These are phyloP conservation scores for Digitaria exilis DNA, from an alignment of 202 grass and related monocot species.

Conservation along the genomic window DNA sequence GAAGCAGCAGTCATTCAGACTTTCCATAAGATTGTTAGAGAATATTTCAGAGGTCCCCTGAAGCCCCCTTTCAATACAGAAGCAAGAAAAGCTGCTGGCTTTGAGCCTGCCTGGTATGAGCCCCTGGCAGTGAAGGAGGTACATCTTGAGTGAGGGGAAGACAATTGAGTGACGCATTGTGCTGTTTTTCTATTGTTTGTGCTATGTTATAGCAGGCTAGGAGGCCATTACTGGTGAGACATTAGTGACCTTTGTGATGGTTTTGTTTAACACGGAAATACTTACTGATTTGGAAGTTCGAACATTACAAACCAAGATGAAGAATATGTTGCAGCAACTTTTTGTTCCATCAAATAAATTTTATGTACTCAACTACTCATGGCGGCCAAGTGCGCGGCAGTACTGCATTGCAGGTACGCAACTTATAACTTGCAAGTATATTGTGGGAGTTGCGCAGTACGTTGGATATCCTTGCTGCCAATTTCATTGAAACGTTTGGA, in stretches of 20 bases:
- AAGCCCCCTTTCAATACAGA: constrained; percentile 79
- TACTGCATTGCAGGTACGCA: neutral
- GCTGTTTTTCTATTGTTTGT: constrained; percentile 4
- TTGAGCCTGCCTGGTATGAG: constrained; percentile 84
- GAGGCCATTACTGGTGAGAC: neutral
- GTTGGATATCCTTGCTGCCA: neutral
- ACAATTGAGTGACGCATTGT: neutral
- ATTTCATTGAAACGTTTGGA: neutral
- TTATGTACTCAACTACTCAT: neutral
- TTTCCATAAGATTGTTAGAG: constrained; percentile 72
- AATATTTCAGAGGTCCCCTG: constrained; percentile 75
- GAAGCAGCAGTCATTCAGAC: constrained; percentile 49
- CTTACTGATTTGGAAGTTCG: neutral
- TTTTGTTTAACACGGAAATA: neutral
- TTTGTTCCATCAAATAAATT: neutral
- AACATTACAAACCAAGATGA: neutral
- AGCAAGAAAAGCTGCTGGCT: constrained; percentile 75
- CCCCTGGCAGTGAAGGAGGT: constrained; percentile 61
- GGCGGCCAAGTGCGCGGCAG: neutral
- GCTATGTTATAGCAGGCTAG: neutral
- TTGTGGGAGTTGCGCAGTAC: neutral
- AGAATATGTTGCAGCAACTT: neutral
- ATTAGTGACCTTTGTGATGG: neutral
- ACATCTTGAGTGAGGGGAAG: constrained; percentile 8
- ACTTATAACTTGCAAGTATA: too few relatives aligned